Base-by-base conservation (phyloP, 805 yeast genomes). In the Yarrowia bubula region DNA sequence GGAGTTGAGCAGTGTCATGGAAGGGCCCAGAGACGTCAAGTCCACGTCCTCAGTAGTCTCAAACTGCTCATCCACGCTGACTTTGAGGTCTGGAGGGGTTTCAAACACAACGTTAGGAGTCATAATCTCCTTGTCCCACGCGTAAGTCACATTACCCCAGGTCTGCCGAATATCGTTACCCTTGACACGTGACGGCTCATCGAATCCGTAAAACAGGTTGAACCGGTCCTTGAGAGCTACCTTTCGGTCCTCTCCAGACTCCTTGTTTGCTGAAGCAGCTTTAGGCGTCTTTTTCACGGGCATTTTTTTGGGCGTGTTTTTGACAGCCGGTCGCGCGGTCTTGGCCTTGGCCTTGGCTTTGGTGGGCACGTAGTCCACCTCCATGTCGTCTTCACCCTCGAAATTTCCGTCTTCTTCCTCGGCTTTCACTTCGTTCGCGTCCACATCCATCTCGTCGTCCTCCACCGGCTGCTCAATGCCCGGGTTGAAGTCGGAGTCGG, bases 61-160 rank as follows among this genome's bases (percentile, higher is more conserved):
- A 55, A 39, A 55, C 61, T 55, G 61, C 17, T 55, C 61, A 8
- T n/a, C 28, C 13, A 41, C 47, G 38, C 28, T 39, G 15, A 55
- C 41, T 7, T 41, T n/a, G 17, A 55, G 37, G 37, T 64, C 47
- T 6, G 66, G 33, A 17, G 47, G 60, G 8, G 62, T 61, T 14
- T 33, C 51, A 10, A 37, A 63, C n/a, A 35, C 31, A 28, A 31
- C 47, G n/a, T 60, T 65, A 0, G 41, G 41, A 1, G 72, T 73
- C 58, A 74, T 62, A 5, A 58, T 72, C 67, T 4, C 73, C 68
- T 42, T 76, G 75, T 33, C 78, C 76, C 70, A 84, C 71, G 69
- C 74, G 67, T 85, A 85, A 42, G 83, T 67, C 32, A 77, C 73
- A 1, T 73, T 73, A 39, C 83, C 84, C 84, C 88, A 86, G 4